Conservation (phyloP, 331 rosid species). For the Rhamnella rubrinervis region DNA sequence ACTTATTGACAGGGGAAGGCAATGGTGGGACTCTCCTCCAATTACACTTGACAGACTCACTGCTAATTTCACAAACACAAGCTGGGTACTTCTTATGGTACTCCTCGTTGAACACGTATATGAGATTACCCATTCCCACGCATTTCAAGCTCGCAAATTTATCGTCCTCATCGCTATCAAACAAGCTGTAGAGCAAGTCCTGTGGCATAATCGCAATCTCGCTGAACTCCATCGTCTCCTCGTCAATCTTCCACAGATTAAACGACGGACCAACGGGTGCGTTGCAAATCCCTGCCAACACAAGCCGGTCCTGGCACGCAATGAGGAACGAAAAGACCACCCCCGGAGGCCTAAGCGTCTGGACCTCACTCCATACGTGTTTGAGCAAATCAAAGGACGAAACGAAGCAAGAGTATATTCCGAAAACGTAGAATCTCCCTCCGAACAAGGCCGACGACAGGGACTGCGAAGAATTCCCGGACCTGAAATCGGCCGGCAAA, state of each 20-base stretch:
- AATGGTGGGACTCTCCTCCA: slow-evolving; percentile 73
- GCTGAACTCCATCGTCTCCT: slow-evolving; percentile 53
- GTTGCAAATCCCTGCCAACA: slow-evolving; percentile 69
- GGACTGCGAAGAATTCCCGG: slow-evolving; percentile 65
- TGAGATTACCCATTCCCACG: slow-evolving; percentile 71
- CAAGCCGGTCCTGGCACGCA: slow-evolving; percentile 50
- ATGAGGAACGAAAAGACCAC: slow-evolving; percentile 65
- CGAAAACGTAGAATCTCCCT: slow-evolving; percentile 56
- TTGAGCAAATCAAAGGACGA: slow-evolving; percentile 54
- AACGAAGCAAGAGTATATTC: slow-evolving; percentile 61
- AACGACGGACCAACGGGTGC: slow-evolving; percentile 49
- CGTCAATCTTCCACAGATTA: slow-evolving; percentile 64
- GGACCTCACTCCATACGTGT: slow-evolving; percentile 64
- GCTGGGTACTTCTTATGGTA: slow-evolving; percentile 68
- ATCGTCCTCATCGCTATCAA: slow-evolving; percentile 77
- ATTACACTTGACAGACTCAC: slow-evolving; percentile 37
- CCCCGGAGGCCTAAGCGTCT: slow-evolving; percentile 62
- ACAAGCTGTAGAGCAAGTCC: slow-evolving; percentile 55
- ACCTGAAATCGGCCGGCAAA: slow-evolving; percentile 61
- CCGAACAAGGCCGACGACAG: slow-evolving; percentile 63
- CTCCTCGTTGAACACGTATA: slow-evolving; percentile 78
- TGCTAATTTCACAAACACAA: slow-evolving; percentile 70
- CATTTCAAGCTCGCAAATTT: slow-evolving; percentile 83
- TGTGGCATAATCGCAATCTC: slow-evolving; percentile 71
- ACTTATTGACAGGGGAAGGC: slow-evolving; percentile 70